Evolutionary conservation across 305 asterid species (phyloP), one percentile per base, ranked within the genome.

Genomic region (Fraxinus angustifolia): DNA sequence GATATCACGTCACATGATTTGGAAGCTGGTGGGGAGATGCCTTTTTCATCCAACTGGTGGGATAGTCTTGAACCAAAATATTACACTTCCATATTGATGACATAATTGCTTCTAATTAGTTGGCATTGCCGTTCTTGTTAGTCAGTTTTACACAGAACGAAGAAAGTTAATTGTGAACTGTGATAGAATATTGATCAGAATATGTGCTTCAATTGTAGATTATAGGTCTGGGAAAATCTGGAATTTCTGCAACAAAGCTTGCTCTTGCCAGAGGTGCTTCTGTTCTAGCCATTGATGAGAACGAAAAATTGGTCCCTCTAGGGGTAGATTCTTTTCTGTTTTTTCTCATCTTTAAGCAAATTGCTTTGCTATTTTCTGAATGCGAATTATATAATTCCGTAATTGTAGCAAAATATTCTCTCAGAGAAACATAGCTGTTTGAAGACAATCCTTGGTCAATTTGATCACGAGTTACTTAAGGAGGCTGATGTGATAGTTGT

Each of bases 231-330:
- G 87, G 89, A 38, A 85, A 78, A 81, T 88, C 86, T 38, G 89
- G 89, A 34, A 53, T 72, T 75, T 36, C 74, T 60, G 87, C 82
- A 14, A 73, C 87, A 8, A 80, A 70, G 30, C 88, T 88, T 62
- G 89, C 87, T 80, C 90, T 88, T 80, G 87, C 90, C 65, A 85
- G 89, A 78, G 89, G 87, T 33, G 90, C 89, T 86, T 86, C 86
- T 30, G 87, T 84, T 82, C 56, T 84, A 42, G 89, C 87, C 65
- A 42, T 84, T 72, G 89, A 87, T 70, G 89, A 71, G 82, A 86
- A 86, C 77, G 81, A 80, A 68, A 76, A 78, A 34, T 62, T 79
- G 81, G 78, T 79, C 31, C 83, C 85, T 6, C 23, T 71, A 2
- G 82, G 58, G 75, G 75, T 33, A 65, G 82, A 19, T 76, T 76